These are phyloP conservation scores for Phytophthora brassicae DNA, from an alignment of 352 stramenopile species.

Conservation along the genomic window DNA sequence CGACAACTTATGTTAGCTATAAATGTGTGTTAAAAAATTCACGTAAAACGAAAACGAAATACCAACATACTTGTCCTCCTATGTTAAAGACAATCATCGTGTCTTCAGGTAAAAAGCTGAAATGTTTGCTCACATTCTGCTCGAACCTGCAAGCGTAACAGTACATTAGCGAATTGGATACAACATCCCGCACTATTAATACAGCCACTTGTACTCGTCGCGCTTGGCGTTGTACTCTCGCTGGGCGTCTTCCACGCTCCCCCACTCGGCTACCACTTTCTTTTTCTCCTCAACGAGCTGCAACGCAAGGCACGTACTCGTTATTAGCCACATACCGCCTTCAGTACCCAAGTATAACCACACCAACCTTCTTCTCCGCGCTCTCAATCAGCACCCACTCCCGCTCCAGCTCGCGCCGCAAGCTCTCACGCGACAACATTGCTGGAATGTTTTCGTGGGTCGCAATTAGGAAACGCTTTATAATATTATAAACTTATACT, in stretches of 20 bases:
- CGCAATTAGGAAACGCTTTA: too few relatives aligned
- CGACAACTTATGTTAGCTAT: not conserved
- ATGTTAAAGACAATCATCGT: slow-evolving; percentile 73
- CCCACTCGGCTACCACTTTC: slow-evolving; percentile 73
- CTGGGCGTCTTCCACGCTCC: slow-evolving; percentile 64
- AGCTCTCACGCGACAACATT: slow-evolving; percentile 55
- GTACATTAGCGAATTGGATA: not conserved
- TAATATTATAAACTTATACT: too few relatives aligned
- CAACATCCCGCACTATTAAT: not conserved
- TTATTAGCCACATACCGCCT: not conserved
- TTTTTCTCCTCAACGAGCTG: slow-evolving; percentile 77
- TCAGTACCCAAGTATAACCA: not conserved
- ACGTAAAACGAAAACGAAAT: not conserved
- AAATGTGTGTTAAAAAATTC: not conserved
- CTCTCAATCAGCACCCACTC: slow-evolving; percentile 59
- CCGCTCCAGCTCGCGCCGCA: slow-evolving; percentile 59
- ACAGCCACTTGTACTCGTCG: slow-evolving; percentile 45
- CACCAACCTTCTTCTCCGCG: slow-evolving; percentile 62
- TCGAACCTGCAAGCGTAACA: slow-evolving; percentile 49
- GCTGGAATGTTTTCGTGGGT: not conserved
- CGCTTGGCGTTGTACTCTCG: slow-evolving; percentile 65
- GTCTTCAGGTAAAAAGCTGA: slow-evolving; percentile 53
- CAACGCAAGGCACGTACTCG: not conserved
- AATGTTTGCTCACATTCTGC: slow-evolving; percentile 49
- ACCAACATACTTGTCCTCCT: slow-evolving; percentile 43